A percentile compares a stretch with the other conserved stretches of the same genome.
phyloP scores from a whole-genome alignment of 2,329 filamentous ascomycete species.

The Nemania diffusa region DNA sequence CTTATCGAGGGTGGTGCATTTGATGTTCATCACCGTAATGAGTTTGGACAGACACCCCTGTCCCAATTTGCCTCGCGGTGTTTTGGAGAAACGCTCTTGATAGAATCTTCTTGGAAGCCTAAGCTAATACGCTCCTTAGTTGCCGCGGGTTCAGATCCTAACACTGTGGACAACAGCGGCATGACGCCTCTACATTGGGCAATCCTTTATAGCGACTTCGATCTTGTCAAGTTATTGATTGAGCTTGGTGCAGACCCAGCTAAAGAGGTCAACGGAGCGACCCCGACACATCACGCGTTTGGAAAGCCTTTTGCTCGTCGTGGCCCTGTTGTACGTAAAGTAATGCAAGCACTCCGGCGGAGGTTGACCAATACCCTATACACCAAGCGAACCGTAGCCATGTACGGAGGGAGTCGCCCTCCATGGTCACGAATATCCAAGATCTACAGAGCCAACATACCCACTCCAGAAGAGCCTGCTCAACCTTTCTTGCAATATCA shows the following conservation, averaged over 20 bases:
- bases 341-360: not conserved
- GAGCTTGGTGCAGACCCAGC: slow-evolving; percentile 19
- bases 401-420: too few relatives aligned
- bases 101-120: slow-evolving; percentile 12
- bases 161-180: slow-evolving; percentile 13
- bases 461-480: too few relatives aligned
- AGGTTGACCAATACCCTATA: not conserved
- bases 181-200: slow-evolving; percentile 21
- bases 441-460: too few relatives aligned
- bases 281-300: slow-evolving; percentile 24
- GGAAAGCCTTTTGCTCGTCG: slow-evolving; percentile 9
- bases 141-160: slow-evolving; percentile 2
- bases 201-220: slow-evolving; percentile 4
- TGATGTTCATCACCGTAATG: slow-evolving; percentile 5
- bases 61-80: slow-evolving; percentile 16
- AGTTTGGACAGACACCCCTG: slow-evolving; percentile 19
- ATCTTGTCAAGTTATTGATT: slow-evolving; percentile 6
- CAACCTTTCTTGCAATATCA: not conserved
- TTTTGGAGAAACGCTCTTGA: not conserved
- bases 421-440: too few relatives aligned
- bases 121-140: slow-evolving; percentile 19
- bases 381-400: too few relatives aligned
- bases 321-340: slow-evolving; percentile 2
- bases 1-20: slow-evolving; percentile 1
- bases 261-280: not conserved